A percentile compares a stretch with the other conserved stretches of the same genome.
Evolutionary conservation across 2,329 filamentous ascomycete species (phyloP).

Genomic region (Colletotrichum tofieldiae): DNA sequence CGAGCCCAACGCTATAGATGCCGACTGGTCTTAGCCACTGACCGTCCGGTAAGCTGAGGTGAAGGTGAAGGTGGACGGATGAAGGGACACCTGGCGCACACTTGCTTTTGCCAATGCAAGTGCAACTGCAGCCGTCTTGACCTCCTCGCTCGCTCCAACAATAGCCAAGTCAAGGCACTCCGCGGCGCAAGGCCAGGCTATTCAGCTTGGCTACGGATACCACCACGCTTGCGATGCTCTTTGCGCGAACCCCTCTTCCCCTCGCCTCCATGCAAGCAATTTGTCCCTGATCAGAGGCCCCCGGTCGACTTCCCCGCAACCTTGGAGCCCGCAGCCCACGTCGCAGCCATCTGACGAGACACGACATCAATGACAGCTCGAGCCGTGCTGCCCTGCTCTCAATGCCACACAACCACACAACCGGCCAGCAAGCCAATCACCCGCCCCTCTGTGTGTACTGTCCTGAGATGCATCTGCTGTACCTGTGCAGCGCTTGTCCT

Average conservation of each 20-base stretch:
- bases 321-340: constrained; percentile 11
- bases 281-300: constrained; percentile 16
- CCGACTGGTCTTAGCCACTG: constrained; percentile 19
- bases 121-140: constrained; percentile 26
- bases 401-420: neutral
- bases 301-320: constrained; percentile 13
- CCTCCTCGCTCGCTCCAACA: constrained; percentile 12
- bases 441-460: neutral
- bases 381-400: constrained; percentile 11
- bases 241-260: neutral
- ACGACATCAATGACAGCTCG: constrained; percentile 33
- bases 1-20: neutral
- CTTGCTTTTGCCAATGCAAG: constrained; percentile 2
- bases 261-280: constrained; percentile 42
- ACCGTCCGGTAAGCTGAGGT: constrained; percentile 17
- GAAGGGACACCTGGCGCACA: constrained; percentile 7
- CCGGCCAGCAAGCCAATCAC: neutral
- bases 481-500: constrained; percentile 22
- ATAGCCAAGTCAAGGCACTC: constrained; percentile 17
- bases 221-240: neutral
- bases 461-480: neutral
- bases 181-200: constrained; percentile 1
- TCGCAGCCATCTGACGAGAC: constrained; percentile 31
- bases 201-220: neutral
- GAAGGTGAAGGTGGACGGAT: constrained; percentile 6